Evolutionary conservation across 2,329 filamentous ascomycete genomes (phyloP).

Genomic region (Coniella vitis): DNA sequence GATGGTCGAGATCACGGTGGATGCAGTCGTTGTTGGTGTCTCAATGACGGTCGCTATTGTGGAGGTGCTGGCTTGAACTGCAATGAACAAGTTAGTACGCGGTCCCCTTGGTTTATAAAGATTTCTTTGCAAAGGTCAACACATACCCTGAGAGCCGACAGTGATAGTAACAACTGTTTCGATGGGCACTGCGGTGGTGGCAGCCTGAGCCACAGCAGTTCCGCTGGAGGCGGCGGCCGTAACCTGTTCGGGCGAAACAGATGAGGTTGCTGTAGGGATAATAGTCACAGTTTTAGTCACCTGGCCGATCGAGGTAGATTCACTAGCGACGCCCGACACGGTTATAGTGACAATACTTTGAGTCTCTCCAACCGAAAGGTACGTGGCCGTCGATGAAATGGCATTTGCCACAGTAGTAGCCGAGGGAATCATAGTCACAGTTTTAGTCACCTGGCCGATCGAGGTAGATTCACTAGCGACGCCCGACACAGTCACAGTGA

Average conservation of each 20-base stretch:
- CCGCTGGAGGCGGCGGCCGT: background rate
- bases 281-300: conserved; percentile 6
- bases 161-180: conserved; percentile 15
- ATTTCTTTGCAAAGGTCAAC: too few species aligned
- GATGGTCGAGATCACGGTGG: conserved; percentile 9
- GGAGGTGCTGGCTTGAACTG: conserved; percentile 10
- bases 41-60: conserved; percentile 10
- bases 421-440: background rate
- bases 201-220: conserved; percentile 1
- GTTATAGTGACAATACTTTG: conserved; percentile 4
- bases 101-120: too few species aligned
- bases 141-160: conserved; percentile 5
- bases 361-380: conserved; percentile 1
- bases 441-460: conserved; percentile 1
- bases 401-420: background rate
- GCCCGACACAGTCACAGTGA: conserved; percentile 5
- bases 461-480: conserved; percentile 2
- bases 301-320: background rate
- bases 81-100: background rate
- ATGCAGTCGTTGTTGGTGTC: conserved; percentile 2
- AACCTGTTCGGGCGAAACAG: background rate
- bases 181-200: conserved; percentile 9
- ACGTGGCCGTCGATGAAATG: background rate
- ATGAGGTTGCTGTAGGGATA: background rate
- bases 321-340: background rate